Percentiles rank a stretch among this genome's conserved stretches.
Conservation (phyloP, 2,329 filamentous ascomycete genomes). For the Venturia effusa region DNA sequence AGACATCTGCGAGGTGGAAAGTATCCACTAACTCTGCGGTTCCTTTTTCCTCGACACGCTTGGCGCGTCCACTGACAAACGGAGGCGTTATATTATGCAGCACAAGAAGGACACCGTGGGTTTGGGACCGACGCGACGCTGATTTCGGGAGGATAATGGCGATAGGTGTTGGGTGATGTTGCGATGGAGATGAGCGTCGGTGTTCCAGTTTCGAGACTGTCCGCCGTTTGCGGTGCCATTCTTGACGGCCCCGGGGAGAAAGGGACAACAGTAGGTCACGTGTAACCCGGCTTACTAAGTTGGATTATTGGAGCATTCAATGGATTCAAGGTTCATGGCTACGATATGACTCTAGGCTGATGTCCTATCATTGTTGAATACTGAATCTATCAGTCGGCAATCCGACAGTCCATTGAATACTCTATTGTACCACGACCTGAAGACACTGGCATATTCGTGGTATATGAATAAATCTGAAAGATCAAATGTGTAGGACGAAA, state of each 20-base stretch:
- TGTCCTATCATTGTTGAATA: too few species aligned
- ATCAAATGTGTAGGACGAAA: too few species aligned
- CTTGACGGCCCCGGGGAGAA: neutral
- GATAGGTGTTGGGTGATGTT: neutral
- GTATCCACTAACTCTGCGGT: neutral
- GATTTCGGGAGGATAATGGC: neutral
- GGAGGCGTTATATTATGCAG: neutral
- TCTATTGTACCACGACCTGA: too few species aligned
- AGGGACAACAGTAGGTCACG: neutral
- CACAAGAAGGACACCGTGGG: neutral
- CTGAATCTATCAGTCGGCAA: too few species aligned
- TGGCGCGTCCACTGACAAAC: neutral
- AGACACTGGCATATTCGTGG: too few species aligned
- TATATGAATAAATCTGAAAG: too few species aligned
- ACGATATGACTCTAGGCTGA: neutral
- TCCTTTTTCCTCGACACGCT: neutral
- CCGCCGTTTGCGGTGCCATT: neutral
- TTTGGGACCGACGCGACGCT: neutral
- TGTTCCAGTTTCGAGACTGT: too few species aligned
- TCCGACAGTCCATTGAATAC: too few species aligned
- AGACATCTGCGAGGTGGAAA: neutral
- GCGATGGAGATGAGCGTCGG: neutral
- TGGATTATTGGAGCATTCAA: too few species aligned
- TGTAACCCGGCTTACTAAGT: neutral
- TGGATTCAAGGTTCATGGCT: neutral